Evolutionary conservation across 192 early-diverging fungal genomes (phyloP), one percentile per base, ranked within the genome.

Genomic region (Dissophora globulifera): DNA sequence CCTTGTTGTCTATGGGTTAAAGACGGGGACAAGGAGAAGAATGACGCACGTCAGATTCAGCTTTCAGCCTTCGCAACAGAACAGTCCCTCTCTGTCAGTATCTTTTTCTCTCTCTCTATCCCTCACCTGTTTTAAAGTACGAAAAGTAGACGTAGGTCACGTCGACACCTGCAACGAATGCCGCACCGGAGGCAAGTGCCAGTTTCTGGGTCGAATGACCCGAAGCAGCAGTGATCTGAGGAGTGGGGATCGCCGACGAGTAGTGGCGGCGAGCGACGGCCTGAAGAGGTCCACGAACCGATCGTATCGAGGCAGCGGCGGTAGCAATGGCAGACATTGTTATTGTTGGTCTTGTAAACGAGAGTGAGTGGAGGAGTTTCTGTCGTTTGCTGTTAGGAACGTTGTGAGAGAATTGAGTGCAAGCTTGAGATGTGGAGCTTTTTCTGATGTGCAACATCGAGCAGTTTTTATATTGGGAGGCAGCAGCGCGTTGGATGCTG

Each of bases 261-360:
- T 25, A 43, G 9, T 57, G 7, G 33, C 55, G 55, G 26, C 55
- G 55, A 35, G 55, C 55, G 43, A 41, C 55, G 10, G 55, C 55
- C 55, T 43, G 55, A 25, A 57, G 35, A 27, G 55, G 55, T 12
- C 40, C 40, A 35, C 55, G 55, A 11, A 57, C 17, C 32, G 41
- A 43, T 43, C 40, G 55, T 35, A 26, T 11, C 16, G 50, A 26
- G 50, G 29, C 17, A 11, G 13, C 30, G 23, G 22, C 16, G 50
- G 29, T 29, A 11, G 13, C 30, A 15, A 35, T 27, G 40, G 55
- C 41, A 11, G 35, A 38, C 55, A 43, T 27, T 35, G 4, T 57
- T 19, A 41, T 33, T 54, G 10, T 16, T 16, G 1, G 15, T 47
- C 20, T 47, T 47, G 46, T 42, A 42, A n/a, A 47, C n/a, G 15